These are phyloP conservation scores for Pleurotus eryngii DNA, from an alignment of 768 basidiomycete genomes.

Conservation along the genomic window DNA sequence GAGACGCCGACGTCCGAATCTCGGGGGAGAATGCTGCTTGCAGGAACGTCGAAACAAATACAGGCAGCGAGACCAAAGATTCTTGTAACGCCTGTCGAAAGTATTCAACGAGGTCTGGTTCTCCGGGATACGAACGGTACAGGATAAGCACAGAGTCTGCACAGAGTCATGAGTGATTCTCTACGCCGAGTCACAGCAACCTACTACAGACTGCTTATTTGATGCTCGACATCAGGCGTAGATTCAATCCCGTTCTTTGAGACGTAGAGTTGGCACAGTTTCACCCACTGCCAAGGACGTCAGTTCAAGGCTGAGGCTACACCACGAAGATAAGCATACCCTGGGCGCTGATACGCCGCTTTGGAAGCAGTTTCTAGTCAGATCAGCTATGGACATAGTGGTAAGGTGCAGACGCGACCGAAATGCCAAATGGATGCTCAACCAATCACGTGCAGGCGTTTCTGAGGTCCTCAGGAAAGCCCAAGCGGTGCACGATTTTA, in stretches of 20 bases:
- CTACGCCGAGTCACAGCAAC: background rate
- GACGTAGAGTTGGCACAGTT: conserved; percentile 59
- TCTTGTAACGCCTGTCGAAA: conserved; percentile 55
- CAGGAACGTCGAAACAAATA: conserved; percentile 64
- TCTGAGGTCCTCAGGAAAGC: no score
- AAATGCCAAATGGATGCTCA: background rate
- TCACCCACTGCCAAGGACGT: conserved; percentile 52
- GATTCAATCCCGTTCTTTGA: conserved; percentile 37
- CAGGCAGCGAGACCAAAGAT: conserved; percentile 52
- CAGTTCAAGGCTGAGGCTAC: background rate
- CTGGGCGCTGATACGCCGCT: conserved; percentile 62
- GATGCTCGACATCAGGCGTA: conserved; percentile 1
- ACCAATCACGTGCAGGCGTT: no score
- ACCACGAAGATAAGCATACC: conserved; percentile 34
- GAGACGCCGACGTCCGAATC: conserved; percentile 59
- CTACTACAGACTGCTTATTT: conserved; percentile 8
- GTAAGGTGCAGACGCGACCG: conserved; percentile 25
- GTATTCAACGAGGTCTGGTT: conserved; percentile 65
- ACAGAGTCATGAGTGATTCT: conserved; percentile 24
- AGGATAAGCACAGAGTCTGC: conserved; percentile 69
- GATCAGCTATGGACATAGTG: conserved; percentile 66
- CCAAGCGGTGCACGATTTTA: background rate
- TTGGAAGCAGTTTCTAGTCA: conserved; percentile 74
- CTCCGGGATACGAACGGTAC: conserved; percentile 67
- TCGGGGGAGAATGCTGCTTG: conserved; percentile 63